Conservation (phyloP, 208 protist genomes). For the Tetramitus jugosus region DNA sequence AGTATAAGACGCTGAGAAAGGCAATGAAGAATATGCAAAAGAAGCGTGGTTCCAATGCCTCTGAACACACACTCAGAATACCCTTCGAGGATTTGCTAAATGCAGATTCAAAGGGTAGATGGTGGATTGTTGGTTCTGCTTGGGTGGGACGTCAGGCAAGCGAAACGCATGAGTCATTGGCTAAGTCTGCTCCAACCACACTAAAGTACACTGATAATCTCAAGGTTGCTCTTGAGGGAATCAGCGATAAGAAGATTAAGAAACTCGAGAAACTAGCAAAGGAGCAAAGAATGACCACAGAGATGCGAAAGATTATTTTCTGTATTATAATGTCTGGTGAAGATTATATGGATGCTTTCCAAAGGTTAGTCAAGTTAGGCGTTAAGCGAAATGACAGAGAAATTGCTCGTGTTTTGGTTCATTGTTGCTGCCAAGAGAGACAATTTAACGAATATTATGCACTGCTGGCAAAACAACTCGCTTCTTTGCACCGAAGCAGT, state of each 20-base stretch:
- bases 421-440: slow-evolving; percentile 18
- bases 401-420: slow-evolving; percentile 1
- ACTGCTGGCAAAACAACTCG: not conserved
- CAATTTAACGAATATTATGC: slow-evolving; percentile 5
- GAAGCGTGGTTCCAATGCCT: not conserved
- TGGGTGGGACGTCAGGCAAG: not conserved
- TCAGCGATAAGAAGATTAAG: not conserved
- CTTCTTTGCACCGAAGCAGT: not conserved
- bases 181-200: not conserved
- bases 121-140: slow-evolving; percentile 19
- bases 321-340: slow-evolving; percentile 10
- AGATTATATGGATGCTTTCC: slow-evolving; percentile 11
- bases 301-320: not conserved
- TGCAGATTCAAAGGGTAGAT: slow-evolving; percentile 12
- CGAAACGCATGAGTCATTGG: not conserved
- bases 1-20: slow-evolving; percentile 18
- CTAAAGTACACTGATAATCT: not conserved
- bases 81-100: not conserved
- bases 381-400: slow-evolving; percentile 13
- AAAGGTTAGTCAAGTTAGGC: slow-evolving; percentile 1
- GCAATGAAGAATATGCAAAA: slow-evolving; percentile 9
- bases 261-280: slow-evolving; percentile 2
- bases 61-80: slow-evolving; percentile 7
- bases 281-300: not conserved
- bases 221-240: not conserved